Percentiles rank a stretch among this genome's conserved stretches.
Evolutionary conservation across 2,329 filamentous ascomycete species (phyloP).

Genomic region (Lanzia echinophila): DNA sequence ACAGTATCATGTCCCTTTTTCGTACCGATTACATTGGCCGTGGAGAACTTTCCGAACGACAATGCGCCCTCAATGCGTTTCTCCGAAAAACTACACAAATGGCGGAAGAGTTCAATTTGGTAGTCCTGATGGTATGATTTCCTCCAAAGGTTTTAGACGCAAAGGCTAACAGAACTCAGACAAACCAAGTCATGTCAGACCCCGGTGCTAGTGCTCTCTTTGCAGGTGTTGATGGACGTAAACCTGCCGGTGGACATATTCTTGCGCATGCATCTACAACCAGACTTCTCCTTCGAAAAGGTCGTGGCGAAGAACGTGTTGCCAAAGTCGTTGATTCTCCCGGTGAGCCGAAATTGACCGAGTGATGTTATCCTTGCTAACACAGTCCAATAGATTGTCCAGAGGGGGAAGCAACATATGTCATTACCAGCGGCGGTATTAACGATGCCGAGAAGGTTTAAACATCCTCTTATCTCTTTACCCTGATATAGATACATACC

Average conservation of each 20-base stretch:
- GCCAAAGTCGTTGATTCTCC: conserved; percentile 64
- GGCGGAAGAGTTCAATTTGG: conserved; percentile 65
- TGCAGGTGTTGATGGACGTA: conserved; percentile 59
- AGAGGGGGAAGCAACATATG: conserved; percentile 61
- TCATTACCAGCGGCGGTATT: conserved; percentile 64
- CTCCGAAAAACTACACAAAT: conserved; percentile 57
- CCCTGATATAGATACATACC: background rate
- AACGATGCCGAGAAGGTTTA: conserved; percentile 58
- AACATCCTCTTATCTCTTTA: conserved; percentile 2
- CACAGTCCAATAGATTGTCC: conserved; percentile 47
- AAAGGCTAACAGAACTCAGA: conserved; percentile 35
- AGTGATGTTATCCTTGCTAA: background rate
- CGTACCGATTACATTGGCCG: conserved; percentile 61
- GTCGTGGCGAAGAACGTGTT: conserved; percentile 62
- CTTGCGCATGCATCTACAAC: conserved; percentile 64
- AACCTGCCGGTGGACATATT: conserved; percentile 61
- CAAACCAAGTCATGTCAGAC: conserved; percentile 66
- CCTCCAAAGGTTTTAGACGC: background rate
- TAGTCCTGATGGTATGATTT: conserved; percentile 48
- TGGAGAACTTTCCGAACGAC: conserved; percentile 60
- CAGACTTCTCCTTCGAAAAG: conserved; percentile 59
- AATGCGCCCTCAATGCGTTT: conserved; percentile 62
- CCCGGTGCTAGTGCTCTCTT: conserved; percentile 63
- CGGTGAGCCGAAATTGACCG: conserved; percentile 36
- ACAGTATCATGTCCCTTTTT: conserved; percentile 65